A percentile compares a stretch with the other conserved stretches of the same genome.
phyloP scores from a whole-genome alignment of 116 monocot genomes.

The Phalaenopsis hybrid region DNA sequence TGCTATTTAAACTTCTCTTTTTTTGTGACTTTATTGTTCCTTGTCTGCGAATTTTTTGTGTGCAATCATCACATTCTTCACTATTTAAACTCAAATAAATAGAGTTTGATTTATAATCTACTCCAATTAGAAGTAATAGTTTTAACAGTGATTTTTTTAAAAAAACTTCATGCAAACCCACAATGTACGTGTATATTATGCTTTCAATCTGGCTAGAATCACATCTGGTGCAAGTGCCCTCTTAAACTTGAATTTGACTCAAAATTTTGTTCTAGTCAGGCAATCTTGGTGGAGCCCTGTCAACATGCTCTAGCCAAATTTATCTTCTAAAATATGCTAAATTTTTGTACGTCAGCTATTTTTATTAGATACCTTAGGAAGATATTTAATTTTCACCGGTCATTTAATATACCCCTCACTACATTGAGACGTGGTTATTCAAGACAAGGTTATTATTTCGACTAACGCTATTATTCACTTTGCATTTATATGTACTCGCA shows the following conservation, averaged over 20 bases:
- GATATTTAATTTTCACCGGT: background rate
- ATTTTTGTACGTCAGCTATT: background rate
- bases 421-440: too few species aligned
- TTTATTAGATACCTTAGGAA: background rate
- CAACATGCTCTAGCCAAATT: too few species aligned
- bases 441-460: background rate
- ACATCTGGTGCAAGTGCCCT: background rate
- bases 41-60: background rate
- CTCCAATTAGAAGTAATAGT: background rate
- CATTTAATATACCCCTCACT: background rate
- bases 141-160: background rate
- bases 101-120: background rate
- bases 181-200: background rate
- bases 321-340: background rate
- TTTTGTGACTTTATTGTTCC: background rate
- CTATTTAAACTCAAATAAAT: background rate
- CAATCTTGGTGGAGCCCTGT: too few species aligned
- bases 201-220: background rate
- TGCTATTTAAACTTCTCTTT: background rate
- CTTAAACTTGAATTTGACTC: background rate
- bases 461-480: background rate
- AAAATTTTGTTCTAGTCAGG: background rate
- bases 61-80: background rate
- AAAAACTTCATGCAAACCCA: background rate
- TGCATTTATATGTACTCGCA: too few species aligned